phyloP scores from a whole-genome alignment of 108 stramenopile genomes.

The Stephanodiscus minutulus region DNA sequence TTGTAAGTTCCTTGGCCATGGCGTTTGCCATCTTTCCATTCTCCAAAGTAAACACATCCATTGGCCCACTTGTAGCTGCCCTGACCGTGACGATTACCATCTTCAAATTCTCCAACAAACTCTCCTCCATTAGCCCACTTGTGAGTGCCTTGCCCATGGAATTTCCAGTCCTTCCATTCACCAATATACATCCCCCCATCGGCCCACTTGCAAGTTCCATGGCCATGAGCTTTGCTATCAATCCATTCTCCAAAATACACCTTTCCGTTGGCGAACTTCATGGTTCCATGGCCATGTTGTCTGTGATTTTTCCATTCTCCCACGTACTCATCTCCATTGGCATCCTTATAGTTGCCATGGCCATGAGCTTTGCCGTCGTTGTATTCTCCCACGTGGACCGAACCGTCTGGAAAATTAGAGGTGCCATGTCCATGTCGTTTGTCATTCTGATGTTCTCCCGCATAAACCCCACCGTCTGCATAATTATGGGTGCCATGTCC shows the following conservation, averaged over 20 bases:
- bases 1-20: too few relatives aligned
- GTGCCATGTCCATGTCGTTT: neutral
- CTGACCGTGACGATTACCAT: too few relatives aligned
- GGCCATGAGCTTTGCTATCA: constrained; percentile 43
- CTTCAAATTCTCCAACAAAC: too few relatives aligned
- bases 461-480: neutral
- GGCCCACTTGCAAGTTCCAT: constrained; percentile 34
- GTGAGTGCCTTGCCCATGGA: neutral
- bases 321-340: constrained; percentile 4
- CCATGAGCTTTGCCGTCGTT: neutral
- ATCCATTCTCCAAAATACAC: constrained; percentile 43
- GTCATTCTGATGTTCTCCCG: neutral
- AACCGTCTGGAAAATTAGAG: neutral
- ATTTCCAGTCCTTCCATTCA: constrained; percentile 5
- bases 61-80: too few relatives aligned
- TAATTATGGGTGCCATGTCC: neutral
- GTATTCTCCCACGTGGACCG: neutral
- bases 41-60: too few relatives aligned
- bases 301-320: constrained; percentile 3
- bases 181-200: constrained; percentile 16
- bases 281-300: constrained; percentile 29
- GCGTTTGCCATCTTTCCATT: too few relatives aligned
- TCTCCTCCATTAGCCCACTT: too few relatives aligned
- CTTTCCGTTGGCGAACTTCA: constrained; percentile 24
- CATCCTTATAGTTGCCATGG: neutral